Percentiles rank a stretch among this genome's conserved stretches.
Conservation (phyloP, 176 grass and related monocot genomes). For the Lolium perenne region DNA sequence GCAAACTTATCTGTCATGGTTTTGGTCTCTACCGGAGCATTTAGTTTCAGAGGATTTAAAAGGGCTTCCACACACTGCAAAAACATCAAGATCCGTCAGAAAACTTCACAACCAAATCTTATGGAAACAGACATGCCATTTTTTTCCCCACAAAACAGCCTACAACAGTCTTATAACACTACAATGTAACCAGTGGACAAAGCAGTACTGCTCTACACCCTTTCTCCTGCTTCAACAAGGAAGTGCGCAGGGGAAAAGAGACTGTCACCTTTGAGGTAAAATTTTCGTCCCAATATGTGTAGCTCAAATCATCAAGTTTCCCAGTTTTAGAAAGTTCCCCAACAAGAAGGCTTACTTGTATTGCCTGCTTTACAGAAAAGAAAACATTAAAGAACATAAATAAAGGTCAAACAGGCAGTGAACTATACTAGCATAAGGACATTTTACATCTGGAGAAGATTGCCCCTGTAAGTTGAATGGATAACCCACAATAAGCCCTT, state of each 20-base stretch:
- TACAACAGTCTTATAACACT: background rate
- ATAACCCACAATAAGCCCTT: slow-evolving; percentile 80
- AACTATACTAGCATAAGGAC: slow-evolving; percentile 18
- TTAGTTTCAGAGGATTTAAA: slow-evolving; percentile 69
- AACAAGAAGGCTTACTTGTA: slow-evolving; percentile 83
- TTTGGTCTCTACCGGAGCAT: slow-evolving; percentile 61
- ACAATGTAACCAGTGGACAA: background rate
- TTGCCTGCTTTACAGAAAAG: slow-evolving; percentile 58
- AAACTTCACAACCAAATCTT: slow-evolving; percentile 15
- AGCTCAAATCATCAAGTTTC: slow-evolving; percentile 65
- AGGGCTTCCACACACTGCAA: slow-evolving; percentile 83
- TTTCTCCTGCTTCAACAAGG: slow-evolving; percentile 30
- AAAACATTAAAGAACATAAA: slow-evolving; percentile 49
- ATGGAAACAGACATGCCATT: slow-evolving; percentile 21
- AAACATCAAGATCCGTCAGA: slow-evolving; percentile 33
- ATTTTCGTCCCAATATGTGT: slow-evolving; percentile 96
- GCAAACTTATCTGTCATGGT: slow-evolving; percentile 92
- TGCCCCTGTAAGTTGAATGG: slow-evolving; percentile 77
- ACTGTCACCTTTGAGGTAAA: slow-evolving; percentile 80
- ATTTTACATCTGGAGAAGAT: slow-evolving; percentile 57
- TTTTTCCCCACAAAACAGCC: background rate
- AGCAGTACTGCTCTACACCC: background rate
- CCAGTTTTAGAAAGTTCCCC: slow-evolving; percentile 76
- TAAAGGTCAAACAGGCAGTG: background rate
- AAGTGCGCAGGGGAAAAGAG: slow-evolving; percentile 2